phyloP scores from a whole-genome alignment of 495 filamentous ascomycete species.

The Hypoxylon fragiforme region DNA sequence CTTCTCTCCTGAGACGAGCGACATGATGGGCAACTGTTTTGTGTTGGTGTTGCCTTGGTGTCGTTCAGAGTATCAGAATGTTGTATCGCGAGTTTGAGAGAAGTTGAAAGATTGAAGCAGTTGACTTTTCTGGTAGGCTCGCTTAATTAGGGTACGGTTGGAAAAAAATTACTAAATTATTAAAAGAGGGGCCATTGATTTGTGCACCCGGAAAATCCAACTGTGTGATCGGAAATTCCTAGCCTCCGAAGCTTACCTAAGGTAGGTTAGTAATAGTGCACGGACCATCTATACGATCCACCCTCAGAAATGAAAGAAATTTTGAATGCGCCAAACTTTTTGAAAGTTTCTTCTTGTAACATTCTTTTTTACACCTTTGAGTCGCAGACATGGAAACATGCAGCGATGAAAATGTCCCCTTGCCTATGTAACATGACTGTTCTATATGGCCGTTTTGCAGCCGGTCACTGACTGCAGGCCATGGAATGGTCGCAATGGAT shows the following conservation, averaged over 20 bases:
- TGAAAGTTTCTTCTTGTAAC: too few species aligned
- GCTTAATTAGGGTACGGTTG: conserved; percentile 34
- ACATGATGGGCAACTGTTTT: conserved; percentile 53
- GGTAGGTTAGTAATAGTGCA: background rate
- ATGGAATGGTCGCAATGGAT: too few species aligned
- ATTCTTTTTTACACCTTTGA: background rate
- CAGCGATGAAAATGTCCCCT: too few species aligned
- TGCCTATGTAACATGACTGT: too few species aligned
- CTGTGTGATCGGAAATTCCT: conserved; percentile 9
- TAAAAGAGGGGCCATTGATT: conserved; percentile 4
- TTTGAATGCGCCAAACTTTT: background rate
- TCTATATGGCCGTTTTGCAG: too few species aligned
- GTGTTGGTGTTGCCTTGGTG: conserved; percentile 31
- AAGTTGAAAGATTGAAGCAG: conserved; percentile 15
- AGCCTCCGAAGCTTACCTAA: background rate
- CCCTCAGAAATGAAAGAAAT: background rate
- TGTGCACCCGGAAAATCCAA: conserved; percentile 7
- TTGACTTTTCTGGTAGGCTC: conserved; percentile 33
- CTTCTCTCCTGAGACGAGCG: conserved; percentile 57
- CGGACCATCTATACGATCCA: conserved; percentile 1
- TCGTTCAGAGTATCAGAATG: conserved; percentile 24
- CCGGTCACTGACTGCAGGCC: too few species aligned
- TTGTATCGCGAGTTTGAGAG: conserved; percentile 19
- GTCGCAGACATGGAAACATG: too few species aligned
- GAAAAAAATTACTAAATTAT: conserved; percentile 8